phyloP scores from a whole-genome alignment of 176 grass and related monocot genomes.

The Musa beccarii region DNA sequence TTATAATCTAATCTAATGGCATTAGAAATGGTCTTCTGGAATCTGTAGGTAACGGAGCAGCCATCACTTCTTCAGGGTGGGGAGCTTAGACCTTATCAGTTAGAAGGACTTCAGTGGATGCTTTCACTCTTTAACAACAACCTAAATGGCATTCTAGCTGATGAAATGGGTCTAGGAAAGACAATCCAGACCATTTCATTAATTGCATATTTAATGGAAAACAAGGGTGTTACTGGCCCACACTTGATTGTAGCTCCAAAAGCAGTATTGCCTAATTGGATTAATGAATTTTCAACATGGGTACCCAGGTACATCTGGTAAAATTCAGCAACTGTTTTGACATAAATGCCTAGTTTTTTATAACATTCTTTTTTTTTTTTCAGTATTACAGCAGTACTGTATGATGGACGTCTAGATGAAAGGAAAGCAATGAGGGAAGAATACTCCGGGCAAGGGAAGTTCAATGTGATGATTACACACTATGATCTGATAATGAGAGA shows the following conservation, averaged over 20 bases:
- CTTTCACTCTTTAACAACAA: conserved; percentile 99
- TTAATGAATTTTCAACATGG: conserved; percentile 89
- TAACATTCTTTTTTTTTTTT: conserved; percentile 21
- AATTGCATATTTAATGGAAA: conserved; percentile 86
- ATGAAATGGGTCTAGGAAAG: conserved; percentile 99
- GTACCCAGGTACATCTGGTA: conserved; percentile 55
- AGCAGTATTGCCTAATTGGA: conserved; percentile 98
- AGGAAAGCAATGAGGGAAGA: conserved; percentile 82
- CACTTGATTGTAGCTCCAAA: conserved; percentile 97
- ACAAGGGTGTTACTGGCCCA: conserved; percentile 81
- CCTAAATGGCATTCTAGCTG: conserved; percentile 96
- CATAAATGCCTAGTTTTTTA: conserved; percentile 1
- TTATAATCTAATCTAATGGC: neutral
- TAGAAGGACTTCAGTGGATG: conserved; percentile 99
- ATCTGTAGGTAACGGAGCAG: conserved; percentile 82
- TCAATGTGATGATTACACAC: conserved; percentile 92
- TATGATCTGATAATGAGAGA: conserved; percentile 99
- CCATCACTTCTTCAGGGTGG: conserved; percentile 80
- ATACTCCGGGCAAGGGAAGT: conserved; percentile 58
- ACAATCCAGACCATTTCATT: conserved; percentile 98
- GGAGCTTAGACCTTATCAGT: conserved; percentile 75
- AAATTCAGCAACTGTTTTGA: neutral
- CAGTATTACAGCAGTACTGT: conserved; percentile 78
- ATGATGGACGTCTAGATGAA: conserved; percentile 96
- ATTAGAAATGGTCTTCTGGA: conserved; percentile 8